Conservation (phyloP, 192 early-diverging fungal genomes). For the Dissophora ornata region DNA sequence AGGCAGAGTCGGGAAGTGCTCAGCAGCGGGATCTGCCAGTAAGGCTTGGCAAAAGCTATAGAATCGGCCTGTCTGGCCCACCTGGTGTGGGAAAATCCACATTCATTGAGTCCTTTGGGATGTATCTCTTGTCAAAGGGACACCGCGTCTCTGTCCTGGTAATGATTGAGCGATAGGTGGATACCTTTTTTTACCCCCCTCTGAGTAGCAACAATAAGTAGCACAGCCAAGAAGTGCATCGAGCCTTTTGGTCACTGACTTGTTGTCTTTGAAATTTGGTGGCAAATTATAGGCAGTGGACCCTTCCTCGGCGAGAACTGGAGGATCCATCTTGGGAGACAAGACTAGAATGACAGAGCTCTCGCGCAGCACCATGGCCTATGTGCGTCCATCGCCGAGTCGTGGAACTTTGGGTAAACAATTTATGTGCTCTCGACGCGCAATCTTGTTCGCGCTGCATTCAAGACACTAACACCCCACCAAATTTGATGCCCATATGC, state of each 20-base stretch:
- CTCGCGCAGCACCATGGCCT: slow-evolving; percentile 70
- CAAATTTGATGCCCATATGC: no score
- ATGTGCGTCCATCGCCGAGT: slow-evolving; percentile 82
- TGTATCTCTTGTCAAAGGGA: slow-evolving; percentile 72
- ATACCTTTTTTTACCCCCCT: no score
- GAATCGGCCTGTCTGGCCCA: slow-evolving; percentile 83
- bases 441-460: background rate
- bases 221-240: no score
- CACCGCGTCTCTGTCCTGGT: slow-evolving; percentile 82
- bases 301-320: slow-evolving; percentile 82
- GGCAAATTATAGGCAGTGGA: slow-evolving; percentile 90
- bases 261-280: no score
- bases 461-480: background rate
- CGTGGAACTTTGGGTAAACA: slow-evolving; percentile 74
- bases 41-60: slow-evolving; percentile 62
- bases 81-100: slow-evolving; percentile 91
- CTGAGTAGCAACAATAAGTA: no score
- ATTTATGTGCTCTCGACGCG: background rate
- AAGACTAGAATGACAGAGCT: slow-evolving; percentile 87
- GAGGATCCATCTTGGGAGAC: slow-evolving; percentile 87
- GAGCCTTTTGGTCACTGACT: no score
- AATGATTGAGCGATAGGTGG: no score
- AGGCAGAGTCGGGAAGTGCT: no score
- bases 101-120: slow-evolving; percentile 87
- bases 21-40: slow-evolving; percentile 25